Percentiles rank a stretch among this genome's conserved stretches.
Evolutionary conservation across 2,329 filamentous ascomycete genomes (phyloP).

Genomic region (Podosphaera xanthii): DNA sequence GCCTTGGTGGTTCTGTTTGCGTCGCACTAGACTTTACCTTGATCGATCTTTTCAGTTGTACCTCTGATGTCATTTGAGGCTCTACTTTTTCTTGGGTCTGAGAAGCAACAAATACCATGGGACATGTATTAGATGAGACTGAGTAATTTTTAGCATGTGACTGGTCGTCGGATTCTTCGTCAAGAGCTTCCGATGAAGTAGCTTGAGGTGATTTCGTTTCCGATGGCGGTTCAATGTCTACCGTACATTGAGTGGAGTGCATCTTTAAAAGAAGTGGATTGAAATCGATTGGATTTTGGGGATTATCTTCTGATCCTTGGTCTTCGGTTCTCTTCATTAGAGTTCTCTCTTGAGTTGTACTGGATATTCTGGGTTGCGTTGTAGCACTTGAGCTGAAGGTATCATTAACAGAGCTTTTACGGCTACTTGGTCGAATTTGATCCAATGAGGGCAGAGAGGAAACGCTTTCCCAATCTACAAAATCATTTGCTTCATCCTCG

Average conservation of each 20-base stretch:
- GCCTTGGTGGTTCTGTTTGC: conserved; percentile 28
- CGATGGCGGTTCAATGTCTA: conserved; percentile 30
- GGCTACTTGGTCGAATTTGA: conserved; percentile 31
- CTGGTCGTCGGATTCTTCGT: too few relatives aligned
- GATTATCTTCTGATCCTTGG: conserved; percentile 26
- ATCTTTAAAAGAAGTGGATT: conserved; percentile 49
- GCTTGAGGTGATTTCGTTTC: conserved; percentile 26
- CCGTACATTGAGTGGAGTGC: conserved; percentile 67
- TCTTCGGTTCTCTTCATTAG: conserved; percentile 29
- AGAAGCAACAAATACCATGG: conserved; percentile 42
- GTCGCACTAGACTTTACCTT: conserved; percentile 34
- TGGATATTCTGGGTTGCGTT: conserved; percentile 31
- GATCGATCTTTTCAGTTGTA: conserved; percentile 13
- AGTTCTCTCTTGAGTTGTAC: conserved; percentile 27
- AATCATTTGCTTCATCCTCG: conserved; percentile 49
- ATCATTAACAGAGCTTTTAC: conserved; percentile 30
- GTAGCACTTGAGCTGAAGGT: conserved; percentile 34
- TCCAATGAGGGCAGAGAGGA: conserved; percentile 31
- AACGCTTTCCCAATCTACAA: conserved; percentile 43
- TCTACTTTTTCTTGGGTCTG: conserved; percentile 41
- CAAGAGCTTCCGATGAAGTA: too few relatives aligned
- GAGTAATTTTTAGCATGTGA: too few relatives aligned
- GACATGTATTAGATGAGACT: conserved; percentile 5
- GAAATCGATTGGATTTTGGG: conserved; percentile 16
- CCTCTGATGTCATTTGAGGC: conserved; percentile 35